Evolutionary conservation across 2,329 filamentous ascomycete species (phyloP), one percentile per base, ranked within the genome.

Genomic region (Drechslerella stenobrocha): DNA sequence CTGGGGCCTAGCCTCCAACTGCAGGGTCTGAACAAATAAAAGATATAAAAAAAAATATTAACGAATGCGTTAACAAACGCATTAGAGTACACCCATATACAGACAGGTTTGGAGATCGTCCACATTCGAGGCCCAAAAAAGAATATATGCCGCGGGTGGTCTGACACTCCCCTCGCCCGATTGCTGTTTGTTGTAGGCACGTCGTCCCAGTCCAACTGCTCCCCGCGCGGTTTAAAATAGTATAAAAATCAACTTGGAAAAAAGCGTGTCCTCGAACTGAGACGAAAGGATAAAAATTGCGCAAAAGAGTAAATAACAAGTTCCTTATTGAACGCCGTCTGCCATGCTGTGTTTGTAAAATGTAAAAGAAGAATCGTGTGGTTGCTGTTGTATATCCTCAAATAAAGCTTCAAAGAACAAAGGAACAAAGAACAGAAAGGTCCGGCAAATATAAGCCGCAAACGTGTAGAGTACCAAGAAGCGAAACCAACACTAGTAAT

Each of bases 291-390:
- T 56, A 70, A 40, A 51, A 70, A 55, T 58, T 28, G 24, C 67
- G 55, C 56, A 57, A 57, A 30, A 70, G 53, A 52, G 44, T 34
- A 42, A 60, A 23, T 13, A 44, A 55, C 40, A 52, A 53, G 57
- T 59, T 50, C 40, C 63, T 51, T 64, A 63, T 59, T 46, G 7
- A 46, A 70, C 53, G 44, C 70, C 59, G 51, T 30, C 52, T 70
- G 61, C 56, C 53, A 66, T 70, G 60, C 61, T 46, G 56, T 45
- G 30, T 50, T 34, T 28, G 51, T n/a, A n/a, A n/a, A 37, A 46
- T 34, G 40, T 44, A 59, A 61, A 40, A 47, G 52, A 34, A 35
- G 55, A 67, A 65, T 57, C n/a, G 35, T 53, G 57, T 35, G 47
- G 53, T 32, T 47, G 22, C 15, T 20, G n/a, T 40, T 52, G 50